These are phyloP conservation scores for Colletotrichum cuscutae DNA, from an alignment of 2,329 filamentous ascomycete species.

Conservation along the genomic window DNA sequence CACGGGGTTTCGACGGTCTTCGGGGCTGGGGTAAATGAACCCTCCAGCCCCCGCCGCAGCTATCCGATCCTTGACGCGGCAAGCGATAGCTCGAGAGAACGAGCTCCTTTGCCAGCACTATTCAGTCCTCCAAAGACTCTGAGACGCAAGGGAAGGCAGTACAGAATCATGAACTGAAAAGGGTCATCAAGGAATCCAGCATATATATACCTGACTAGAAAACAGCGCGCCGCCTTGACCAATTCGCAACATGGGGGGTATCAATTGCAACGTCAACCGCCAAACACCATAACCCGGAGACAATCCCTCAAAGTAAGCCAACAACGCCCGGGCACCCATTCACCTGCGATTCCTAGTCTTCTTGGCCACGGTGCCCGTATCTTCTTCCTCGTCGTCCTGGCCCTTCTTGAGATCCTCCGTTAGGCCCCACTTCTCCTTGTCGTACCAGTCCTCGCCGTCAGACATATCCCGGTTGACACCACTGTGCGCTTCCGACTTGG, in stretches of 20 bases:
- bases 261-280: slow-evolving; percentile 30
- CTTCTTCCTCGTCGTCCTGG: slow-evolving; percentile 84
- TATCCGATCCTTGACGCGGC: slow-evolving; percentile 6
- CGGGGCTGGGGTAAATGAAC: slow-evolving; percentile 4
- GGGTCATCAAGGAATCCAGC: not conserved
- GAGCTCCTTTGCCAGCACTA: not conserved
- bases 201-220: not conserved
- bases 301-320: not conserved
- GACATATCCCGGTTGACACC: slow-evolving; percentile 78
- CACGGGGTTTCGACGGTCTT: slow-evolving; percentile 17
- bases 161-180: not conserved
- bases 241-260: slow-evolving; percentile 31
- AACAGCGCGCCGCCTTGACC: slow-evolving; percentile 4
- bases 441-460: slow-evolving; percentile 91
- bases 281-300: slow-evolving; percentile 8
- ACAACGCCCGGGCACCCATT: slow-evolving; percentile 22
- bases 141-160: not conserved
- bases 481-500: slow-evolving; percentile 80
- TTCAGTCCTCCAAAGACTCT: not conserved
- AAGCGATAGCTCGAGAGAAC: not conserved
- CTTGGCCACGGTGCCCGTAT: slow-evolving; percentile 66
- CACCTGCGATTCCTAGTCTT: slow-evolving; percentile 68
- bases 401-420: slow-evolving; percentile 83
- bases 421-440: slow-evolving; percentile 82
- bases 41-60: slow-evolving; percentile 3